Evolutionary conservation across 2,329 filamentous ascomycete species (phyloP).

Genomic region (Trichophyton verrucosum): DNA sequence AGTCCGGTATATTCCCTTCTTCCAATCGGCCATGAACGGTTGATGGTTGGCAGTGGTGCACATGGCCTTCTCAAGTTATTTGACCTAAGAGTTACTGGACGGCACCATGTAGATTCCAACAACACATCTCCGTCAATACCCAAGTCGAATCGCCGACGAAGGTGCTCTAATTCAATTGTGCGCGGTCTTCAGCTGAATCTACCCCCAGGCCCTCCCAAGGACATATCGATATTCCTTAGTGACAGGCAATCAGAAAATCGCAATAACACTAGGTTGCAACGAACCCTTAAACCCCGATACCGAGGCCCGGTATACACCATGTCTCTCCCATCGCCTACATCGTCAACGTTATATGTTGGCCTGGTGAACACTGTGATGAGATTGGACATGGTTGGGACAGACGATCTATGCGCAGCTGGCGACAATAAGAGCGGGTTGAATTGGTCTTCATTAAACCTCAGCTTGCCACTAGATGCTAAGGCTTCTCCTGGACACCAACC

Average conservation of each 20-base stretch:
- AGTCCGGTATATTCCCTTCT: constrained; percentile 48
- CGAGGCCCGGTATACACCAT: constrained; percentile 35
- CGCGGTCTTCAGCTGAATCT: background rate
- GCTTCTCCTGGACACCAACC: constrained; percentile 16
- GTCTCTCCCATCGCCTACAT: constrained; percentile 33
- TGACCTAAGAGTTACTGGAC: constrained; percentile 40
- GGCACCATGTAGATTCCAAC: constrained; percentile 22
- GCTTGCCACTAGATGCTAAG: constrained; percentile 16
- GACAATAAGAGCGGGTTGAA: constrained; percentile 5
- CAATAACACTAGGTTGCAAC: constrained; percentile 3
- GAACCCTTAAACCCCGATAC: constrained; percentile 21
- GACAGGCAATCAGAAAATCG: constrained; percentile 15
- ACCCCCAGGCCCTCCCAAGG: constrained; percentile 16
- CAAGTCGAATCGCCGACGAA: constrained; percentile 1
- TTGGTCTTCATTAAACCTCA: constrained; percentile 26
- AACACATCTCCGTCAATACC: constrained; percentile 12
- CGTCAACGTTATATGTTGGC: constrained; percentile 35
- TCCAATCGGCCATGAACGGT: constrained; percentile 43
- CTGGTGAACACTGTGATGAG: constrained; percentile 32
- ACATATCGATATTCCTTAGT: constrained; percentile 35
- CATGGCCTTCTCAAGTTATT: constrained; percentile 51
- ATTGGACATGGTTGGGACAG: constrained; percentile 34
- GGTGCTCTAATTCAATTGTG: background rate
- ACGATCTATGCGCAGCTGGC: constrained; percentile 26
- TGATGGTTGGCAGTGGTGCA: constrained; percentile 45